Evolutionary conservation across 495 filamentous ascomycete genomes (phyloP), one percentile per base, ranked within the genome.

Genomic region (Lasiosphaeris hirsuta): DNA sequence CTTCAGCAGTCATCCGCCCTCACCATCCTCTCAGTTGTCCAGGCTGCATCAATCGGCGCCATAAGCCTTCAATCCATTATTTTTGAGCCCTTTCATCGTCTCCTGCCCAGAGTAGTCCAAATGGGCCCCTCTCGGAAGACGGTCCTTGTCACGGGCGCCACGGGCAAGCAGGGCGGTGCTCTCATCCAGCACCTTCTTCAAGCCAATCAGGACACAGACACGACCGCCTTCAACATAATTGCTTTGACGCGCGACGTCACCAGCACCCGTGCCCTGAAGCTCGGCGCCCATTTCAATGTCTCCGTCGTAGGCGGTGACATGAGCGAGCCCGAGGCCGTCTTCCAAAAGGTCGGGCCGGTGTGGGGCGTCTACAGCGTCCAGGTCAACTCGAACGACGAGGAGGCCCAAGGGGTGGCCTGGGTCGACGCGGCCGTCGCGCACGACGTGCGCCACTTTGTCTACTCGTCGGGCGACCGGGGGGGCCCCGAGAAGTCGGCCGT

Each of bases 111-210:
- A n/a, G 2, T 9, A 18, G n/a, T 17, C 41, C 9, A 37, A 40
- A 57, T 57, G 54, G 39, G 44, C 33, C 13, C 45, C 36, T 41
- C 7, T n/a, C 50, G 42, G 9, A 52, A 58, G 41, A 60, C 75
- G 10, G 61, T 88, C 54, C 77, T 89, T 34, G 65, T 88, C 40
- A 83, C 82, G 7, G 85, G 86, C 7, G 85, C 82, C 11, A 89
- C 83, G 0, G 84, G 84, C 65, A 85, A 84, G 56, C 86, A 89
- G 68, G 86, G 86, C 43, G 79, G 84, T 18, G 73, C 81, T 5
- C 64, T 86, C 19, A 75, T 89, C 59, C 68, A 75, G 9, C 76
- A 72, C 40, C 56, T 49, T 15, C 49, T 57, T 34, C n/a, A n/a
- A n/a, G 14, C 48, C 36, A 37, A 30, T 36, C 37, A 56, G 23